Conservation (phyloP, 2,329 filamentous ascomycete species). For the Xenosphaeropsis pyriputrescens region DNA sequence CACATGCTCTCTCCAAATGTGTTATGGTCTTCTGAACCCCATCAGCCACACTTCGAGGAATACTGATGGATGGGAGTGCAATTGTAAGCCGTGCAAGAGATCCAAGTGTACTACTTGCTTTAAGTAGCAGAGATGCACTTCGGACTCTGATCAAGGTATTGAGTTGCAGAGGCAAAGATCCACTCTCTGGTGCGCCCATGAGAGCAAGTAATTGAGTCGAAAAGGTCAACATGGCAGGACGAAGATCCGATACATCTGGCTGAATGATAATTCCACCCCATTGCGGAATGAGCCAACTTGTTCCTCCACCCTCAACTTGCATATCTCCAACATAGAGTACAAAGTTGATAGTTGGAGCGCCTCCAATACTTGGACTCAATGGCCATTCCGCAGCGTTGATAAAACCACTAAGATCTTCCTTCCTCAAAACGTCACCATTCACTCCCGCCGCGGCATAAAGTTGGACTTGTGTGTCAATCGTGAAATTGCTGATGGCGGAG, state of each 20-base stretch:
- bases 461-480: constrained; percentile 90
- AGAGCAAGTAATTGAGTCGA: constrained; percentile 81
- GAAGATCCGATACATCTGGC: constrained; percentile 47
- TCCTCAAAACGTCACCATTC: constrained; percentile 48
- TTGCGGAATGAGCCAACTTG: constrained; percentile 84
- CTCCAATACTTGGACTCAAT: constrained; percentile 81
- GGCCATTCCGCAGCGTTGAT: constrained; percentile 98
- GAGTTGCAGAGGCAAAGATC: constrained; percentile 73
- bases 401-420: constrained; percentile 82
- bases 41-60: constrained; percentile 73
- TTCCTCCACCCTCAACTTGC: constrained; percentile 30
- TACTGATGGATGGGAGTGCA: constrained; percentile 79
- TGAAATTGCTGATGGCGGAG: constrained; percentile 81
- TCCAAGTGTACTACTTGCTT: constrained; percentile 86
- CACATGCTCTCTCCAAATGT: constrained; percentile 66
- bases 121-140: constrained; percentile 71
- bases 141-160: constrained; percentile 77
- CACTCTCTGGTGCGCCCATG: constrained; percentile 68
- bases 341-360: constrained; percentile 90
- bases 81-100: constrained; percentile 75
- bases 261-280: constrained; percentile 68
- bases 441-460: constrained; percentile 68
- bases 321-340: constrained; percentile 69
- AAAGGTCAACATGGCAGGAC: constrained; percentile 75
- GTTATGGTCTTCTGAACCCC: constrained; percentile 68